Conservation (phyloP, 768 basidiomycete species). For the Rhizopogon sp. region DNA sequence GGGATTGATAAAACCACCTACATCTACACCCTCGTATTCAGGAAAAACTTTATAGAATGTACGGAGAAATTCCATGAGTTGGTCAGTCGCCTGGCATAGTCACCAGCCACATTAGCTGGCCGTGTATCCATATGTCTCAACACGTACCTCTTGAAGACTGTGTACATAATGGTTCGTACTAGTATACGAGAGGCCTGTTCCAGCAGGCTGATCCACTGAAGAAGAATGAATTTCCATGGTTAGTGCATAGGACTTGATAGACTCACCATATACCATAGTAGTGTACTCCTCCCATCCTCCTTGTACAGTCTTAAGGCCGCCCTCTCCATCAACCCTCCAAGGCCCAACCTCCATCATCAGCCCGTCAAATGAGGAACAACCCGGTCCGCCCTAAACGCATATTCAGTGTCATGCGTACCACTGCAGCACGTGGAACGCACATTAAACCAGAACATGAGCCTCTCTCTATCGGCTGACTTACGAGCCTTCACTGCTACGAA, state of each 20-base stretch:
- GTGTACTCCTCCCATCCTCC: constrained; percentile 99
- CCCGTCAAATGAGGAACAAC: constrained; percentile 96
- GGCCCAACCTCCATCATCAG: constrained; percentile 99
- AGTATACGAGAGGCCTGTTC: constrained; percentile 90
- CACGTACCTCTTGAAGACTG: constrained; percentile 60
- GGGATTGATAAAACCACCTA: constrained; percentile 35
- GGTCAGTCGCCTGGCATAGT: constrained; percentile 55
- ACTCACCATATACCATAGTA: constrained; percentile 85
- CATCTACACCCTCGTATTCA: constrained; percentile 77
- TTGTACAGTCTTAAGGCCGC: constrained; percentile 66
- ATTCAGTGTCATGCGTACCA: background rate
- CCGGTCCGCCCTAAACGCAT: constrained; percentile 76
- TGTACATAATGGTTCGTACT: constrained; percentile 83
- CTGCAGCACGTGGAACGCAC: constrained; percentile 36
- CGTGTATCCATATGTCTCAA: background rate
- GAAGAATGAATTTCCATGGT: constrained; percentile 1
- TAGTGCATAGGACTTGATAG: background rate
- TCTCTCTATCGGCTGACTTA: constrained; percentile 81
- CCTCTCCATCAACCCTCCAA: constrained; percentile 71
- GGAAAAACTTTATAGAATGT: constrained; percentile 93
- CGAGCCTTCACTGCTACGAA: constrained; percentile 90
- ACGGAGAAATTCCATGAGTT: constrained; percentile 77
- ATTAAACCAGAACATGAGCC: constrained; percentile 97
- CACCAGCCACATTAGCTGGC: background rate
- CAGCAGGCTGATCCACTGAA: constrained; percentile 95